A percentile compares a stretch with the other conserved stretches of the same genome.
phyloP scores from a whole-genome alignment of 495 filamentous ascomycete species.

The Usnea hakonensis region DNA sequence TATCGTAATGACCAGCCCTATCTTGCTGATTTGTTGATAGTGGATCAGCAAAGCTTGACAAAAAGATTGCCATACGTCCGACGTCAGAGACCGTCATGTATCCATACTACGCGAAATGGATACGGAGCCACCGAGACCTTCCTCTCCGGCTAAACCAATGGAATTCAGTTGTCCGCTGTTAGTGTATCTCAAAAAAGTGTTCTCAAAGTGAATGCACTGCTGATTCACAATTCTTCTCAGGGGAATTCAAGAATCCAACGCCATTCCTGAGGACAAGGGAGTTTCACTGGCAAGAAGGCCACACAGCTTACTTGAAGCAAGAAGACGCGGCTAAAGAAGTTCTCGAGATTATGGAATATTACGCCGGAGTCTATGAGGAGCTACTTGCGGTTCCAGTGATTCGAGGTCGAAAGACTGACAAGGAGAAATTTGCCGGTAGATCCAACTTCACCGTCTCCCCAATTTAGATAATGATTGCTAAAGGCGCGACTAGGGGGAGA shows the following conservation, averaged over 20 bases:
- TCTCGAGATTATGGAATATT: slow-evolving; percentile 84
- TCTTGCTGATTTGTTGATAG: slow-evolving; percentile 34
- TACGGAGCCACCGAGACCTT: slow-evolving; percentile 86
- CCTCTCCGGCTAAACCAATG: slow-evolving; percentile 92
- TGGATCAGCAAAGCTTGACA: slow-evolving; percentile 83
- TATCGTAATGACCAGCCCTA: slow-evolving; percentile 14
- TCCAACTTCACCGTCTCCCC: background rate
- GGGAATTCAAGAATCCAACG: slow-evolving; percentile 97
- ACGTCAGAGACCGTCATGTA: slow-evolving; percentile 95
- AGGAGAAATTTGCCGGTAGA: slow-evolving; percentile 77
- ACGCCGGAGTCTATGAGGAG: slow-evolving; percentile 82
- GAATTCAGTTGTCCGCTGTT: slow-evolving; percentile 52
- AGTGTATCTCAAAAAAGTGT: background rate
- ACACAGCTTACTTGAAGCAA: slow-evolving; percentile 86
- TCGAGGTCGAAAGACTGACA: slow-evolving; percentile 76
- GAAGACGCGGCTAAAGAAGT: slow-evolving; percentile 75
- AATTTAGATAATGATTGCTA: background rate
- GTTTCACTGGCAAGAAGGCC: slow-evolving; percentile 97
- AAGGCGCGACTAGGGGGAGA: slow-evolving; percentile 52
- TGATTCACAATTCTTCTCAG: background rate
- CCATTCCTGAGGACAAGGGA: slow-evolving; percentile 89
- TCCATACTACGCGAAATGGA: slow-evolving; percentile 94
- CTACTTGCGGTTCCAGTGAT: slow-evolving; percentile 91
- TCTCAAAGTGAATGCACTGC: background rate
- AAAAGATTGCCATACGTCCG: slow-evolving; percentile 90